Evolutionary conservation across 1,284 basidiomycete species (phyloP), one percentile per base, ranked within the genome.

Genomic region (Malassezia caprae): DNA sequence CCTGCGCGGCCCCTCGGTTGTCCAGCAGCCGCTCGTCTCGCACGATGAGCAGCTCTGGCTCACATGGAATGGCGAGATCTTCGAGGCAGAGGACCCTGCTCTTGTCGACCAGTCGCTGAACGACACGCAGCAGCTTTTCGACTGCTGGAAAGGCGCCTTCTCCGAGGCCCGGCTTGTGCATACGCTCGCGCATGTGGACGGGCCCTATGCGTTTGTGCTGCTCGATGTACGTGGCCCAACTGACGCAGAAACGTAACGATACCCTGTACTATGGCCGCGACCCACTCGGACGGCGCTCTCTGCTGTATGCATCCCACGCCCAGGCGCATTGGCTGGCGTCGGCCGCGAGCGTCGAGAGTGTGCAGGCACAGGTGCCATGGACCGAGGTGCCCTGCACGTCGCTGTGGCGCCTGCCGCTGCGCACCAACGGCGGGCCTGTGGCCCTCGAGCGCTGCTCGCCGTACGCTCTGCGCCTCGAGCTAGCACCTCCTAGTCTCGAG

Each of bases 201-300:
- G 64, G 0, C 68, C 70, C 1, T 72, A 68, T 39, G 69, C 69
- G 1, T 66, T 68, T 30, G 60, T 65, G 0, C 56, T 73, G 11
- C 24, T 71, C 17, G 71, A 73, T 35, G 56, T 61, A 44, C 45
- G 63, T 53, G 8, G 43, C 50, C 27, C 32, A 34, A 56, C 47
- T 35, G 46, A 41, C 43, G n/a, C 24, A 27, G 21, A 4, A 15
- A 1, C 44, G 12, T 15, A 41, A 17, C 35, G 49, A 59, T 6
- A 79, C 76, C 31, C 63, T 96, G 3, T 85, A 83, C 75, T 91
- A 87, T 70, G 87, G 82, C 5, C 80, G 91, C 43, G 93, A 98
- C 74, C 88, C 89, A 1, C 81, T 96, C 0, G 91, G 93, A 1
- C 81, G 94, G 26, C 82, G 94, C 39, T 96, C 91, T 7, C 79